A percentile compares a stretch with the other conserved stretches of the same genome.
Evolutionary conservation across 2,329 filamentous ascomycete genomes (phyloP).

Genomic region (Dothidotthia symphoricarpi): DNA sequence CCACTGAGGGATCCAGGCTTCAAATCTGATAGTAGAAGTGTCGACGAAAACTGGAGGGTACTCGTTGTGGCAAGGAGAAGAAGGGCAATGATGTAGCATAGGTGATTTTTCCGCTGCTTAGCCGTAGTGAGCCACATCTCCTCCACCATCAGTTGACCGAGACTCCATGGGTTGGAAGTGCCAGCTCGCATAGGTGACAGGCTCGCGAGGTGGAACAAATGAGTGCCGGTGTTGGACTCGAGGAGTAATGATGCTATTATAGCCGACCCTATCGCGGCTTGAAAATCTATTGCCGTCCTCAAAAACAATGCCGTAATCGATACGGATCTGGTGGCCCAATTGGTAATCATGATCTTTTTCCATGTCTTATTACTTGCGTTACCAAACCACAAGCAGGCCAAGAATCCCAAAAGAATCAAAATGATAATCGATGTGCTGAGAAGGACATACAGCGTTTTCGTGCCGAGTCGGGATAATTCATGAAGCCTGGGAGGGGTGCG

Average conservation of each 20-base stretch:
- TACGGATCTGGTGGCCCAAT: conserved; percentile 5
- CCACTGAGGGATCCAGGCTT: conserved; percentile 4
- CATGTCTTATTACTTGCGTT: conserved; percentile 2
- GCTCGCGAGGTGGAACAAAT: conserved; percentile 1
- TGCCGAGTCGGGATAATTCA: background rate
- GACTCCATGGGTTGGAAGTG: conserved; percentile 3
- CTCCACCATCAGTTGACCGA: background rate
- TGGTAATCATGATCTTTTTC: conserved; percentile 5
- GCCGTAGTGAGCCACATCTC: conserved; percentile 3
- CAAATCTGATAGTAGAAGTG: conserved; percentile 7
- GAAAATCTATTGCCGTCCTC: conserved; percentile 5
- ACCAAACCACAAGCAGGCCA: conserved; percentile 6
- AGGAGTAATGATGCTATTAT: conserved; percentile 5
- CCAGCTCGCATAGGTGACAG: conserved; percentile 1
- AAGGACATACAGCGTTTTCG: background rate
- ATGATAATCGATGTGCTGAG: background rate
- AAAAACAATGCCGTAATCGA: conserved; percentile 3
- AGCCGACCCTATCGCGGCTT: conserved; percentile 3
- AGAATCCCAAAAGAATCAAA: conserved; percentile 1
- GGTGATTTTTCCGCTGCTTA: conserved; percentile 1
- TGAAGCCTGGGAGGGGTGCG: background rate
- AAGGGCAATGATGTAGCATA: background rate
- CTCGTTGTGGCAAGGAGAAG: conserved; percentile 6
- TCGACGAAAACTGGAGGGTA: conserved; percentile 9
- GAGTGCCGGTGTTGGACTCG: conserved; percentile 2